These are phyloP conservation scores for Fusarium mangiferae DNA, from an alignment of 2,329 filamentous ascomycete genomes.

Conservation along the genomic window DNA sequence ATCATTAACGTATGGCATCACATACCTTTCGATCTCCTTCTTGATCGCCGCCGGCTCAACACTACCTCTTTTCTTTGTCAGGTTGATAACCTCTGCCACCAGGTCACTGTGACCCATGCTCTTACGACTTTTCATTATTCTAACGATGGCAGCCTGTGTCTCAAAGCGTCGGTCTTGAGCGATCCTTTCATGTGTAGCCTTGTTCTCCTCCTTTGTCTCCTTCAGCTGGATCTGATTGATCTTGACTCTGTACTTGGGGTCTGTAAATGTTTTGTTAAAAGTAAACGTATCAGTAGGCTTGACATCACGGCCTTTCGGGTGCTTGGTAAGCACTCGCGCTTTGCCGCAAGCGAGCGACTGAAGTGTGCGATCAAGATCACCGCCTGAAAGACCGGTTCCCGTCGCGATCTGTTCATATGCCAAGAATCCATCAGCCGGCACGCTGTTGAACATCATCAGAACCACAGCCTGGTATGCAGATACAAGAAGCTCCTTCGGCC, in stretches of 20 bases:
- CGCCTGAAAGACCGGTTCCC: constrained; percentile 78
- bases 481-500: constrained; percentile 87
- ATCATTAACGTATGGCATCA: constrained; percentile 33
- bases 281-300: constrained; percentile 82
- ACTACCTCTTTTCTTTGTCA: constrained; percentile 87
- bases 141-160: constrained; percentile 94
- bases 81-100: constrained; percentile 89
- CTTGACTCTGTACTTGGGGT: constrained; percentile 90
- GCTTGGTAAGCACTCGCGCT: constrained; percentile 83
- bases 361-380: constrained; percentile 87
- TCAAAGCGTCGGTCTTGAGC: constrained; percentile 92
- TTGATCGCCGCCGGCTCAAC: constrained; percentile 91
- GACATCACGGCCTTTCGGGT: constrained; percentile 86
- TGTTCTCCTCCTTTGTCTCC: constrained; percentile 95
- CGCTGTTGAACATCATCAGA: constrained; percentile 86
- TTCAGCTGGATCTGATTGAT: constrained; percentile 99
- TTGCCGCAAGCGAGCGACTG: constrained; percentile 96
- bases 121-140: constrained; percentile 97
- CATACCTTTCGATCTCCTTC: constrained; percentile 93
- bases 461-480: constrained; percentile 94
- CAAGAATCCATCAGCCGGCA: constrained; percentile 68
- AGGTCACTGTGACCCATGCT: constrained; percentile 86
- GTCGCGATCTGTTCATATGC: constrained; percentile 80
- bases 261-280: constrained; percentile 79
- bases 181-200: constrained; percentile 90